These are phyloP conservation scores for Ampelomyces quisqualis DNA, from an alignment of 2,329 filamentous ascomycete species.

Conservation along the genomic window DNA sequence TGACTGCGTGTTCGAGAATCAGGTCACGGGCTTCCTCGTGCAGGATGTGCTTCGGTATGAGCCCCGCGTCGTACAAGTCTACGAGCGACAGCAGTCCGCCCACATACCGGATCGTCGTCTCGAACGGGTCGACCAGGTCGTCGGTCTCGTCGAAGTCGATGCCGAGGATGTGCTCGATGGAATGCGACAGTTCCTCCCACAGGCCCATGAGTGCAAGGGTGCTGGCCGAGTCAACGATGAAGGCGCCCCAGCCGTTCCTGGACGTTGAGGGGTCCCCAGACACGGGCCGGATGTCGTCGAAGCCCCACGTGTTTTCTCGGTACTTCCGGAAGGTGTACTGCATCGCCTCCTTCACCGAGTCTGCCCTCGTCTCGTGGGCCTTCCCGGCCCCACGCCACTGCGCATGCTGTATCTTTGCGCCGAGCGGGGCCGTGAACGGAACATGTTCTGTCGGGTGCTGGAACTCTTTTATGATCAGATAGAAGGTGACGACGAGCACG, in stretches of 20 bases:
- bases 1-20: conserved; percentile 43
- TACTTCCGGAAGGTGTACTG: conserved; percentile 46
- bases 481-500: conserved; percentile 44
- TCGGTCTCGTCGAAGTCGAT: conserved; percentile 42
- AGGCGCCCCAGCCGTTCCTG: conserved; percentile 47
- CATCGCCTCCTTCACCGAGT: conserved; percentile 43
- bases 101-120: conserved; percentile 47
- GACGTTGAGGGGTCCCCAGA: conserved; percentile 39
- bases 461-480: conserved; percentile 44
- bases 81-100: conserved; percentile 45
- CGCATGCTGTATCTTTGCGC: conserved; percentile 37
- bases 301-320: conserved; percentile 44
- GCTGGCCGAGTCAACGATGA: conserved; percentile 46
- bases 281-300: conserved; percentile 45
- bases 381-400: conserved; percentile 40
- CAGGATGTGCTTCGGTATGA: conserved; percentile 41
- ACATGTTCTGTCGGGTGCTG: conserved; percentile 32
- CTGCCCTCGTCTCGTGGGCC: conserved; percentile 39
- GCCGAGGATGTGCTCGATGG: conserved; percentile 42
- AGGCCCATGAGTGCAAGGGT: conserved; percentile 47
- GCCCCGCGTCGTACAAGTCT: conserved; percentile 46
- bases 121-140: conserved; percentile 45
- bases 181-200: conserved; percentile 46
- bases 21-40: conserved; percentile 31
- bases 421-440: conserved; percentile 12